Base-by-base conservation (phyloP, 2,329 filamentous ascomycete genomes). In the Pseudocercospora fuligena region DNA sequence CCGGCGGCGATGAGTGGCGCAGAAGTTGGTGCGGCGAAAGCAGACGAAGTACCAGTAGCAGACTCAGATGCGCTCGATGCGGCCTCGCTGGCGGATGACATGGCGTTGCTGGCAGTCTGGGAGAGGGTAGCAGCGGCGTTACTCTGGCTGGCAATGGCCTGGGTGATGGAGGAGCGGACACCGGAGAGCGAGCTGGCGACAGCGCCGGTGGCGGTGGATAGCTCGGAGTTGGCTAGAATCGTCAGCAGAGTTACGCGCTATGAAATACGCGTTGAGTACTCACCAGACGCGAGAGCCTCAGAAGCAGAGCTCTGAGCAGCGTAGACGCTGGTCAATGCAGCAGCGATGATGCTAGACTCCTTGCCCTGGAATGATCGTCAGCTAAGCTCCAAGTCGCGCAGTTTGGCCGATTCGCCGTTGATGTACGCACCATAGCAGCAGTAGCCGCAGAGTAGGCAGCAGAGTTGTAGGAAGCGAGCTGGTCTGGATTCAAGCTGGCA, bases 1-100 rank as follows among this genome's bases (percentile, higher is more conserved):
- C 61, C 69, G 56, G 60, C 69, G 23, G 69, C 69, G 31, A 66
- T 62, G n/a, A 71, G 46, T 19, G 67, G 69, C 43, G 47, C 61
- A 43, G 64, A 61, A n/a, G 69, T 70, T 3, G 69, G 61, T 9
- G 67, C 69, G 47, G 60, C 61, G 12, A 51, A 40, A 9, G 36
- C 66, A n/a, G 60, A 60, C 16, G 65, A 23, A n/a, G 67, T 56
- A 14, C 62, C 60, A 2, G 40, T 54, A 5, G 53, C 33, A 36
- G 62, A 60, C 29, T 47, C 14, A 4, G 29, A 14, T 43, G 59
- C 63, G 54, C 64, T 65, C 25, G 58, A 62, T 25, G 54, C 59
- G 40, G 61, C 66, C 16, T 25, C 29, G 61, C 46, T 56, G 36
- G 47, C 56, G 11, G 60, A 56, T 3, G 23, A 23, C 31, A 19